Conservation (phyloP, 1,284 basidiomycete genomes). For the Ustilago vetiveriae region DNA sequence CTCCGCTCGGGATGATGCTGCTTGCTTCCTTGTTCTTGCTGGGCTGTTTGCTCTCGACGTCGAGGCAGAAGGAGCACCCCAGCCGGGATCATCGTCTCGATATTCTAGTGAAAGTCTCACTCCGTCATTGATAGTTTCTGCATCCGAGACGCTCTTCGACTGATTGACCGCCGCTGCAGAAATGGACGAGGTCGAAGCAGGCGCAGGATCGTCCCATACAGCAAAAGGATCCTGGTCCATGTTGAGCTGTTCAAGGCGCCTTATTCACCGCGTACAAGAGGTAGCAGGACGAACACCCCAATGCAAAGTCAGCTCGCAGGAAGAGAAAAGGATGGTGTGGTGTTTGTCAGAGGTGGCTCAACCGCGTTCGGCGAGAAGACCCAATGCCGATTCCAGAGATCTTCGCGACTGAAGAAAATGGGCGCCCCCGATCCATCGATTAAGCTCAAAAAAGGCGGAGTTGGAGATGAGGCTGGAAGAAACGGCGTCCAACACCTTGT, state of each 20-base stretch:
- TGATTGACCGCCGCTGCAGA: neutral
- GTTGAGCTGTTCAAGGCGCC: neutral
- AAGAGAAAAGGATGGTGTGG: no score
- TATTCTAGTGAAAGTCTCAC: constrained; percentile 21
- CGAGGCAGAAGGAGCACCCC: constrained; percentile 26
- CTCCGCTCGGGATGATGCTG: neutral
- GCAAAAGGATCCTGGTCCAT: constrained; percentile 49
- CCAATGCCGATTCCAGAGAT: neutral
- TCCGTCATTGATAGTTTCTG: neutral
- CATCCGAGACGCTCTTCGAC: neutral
- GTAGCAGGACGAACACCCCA: no score
- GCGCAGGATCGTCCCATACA: constrained; percentile 39
- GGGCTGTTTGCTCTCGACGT: constrained; percentile 27
- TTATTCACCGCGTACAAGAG: neutral
- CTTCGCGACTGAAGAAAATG: neutral
- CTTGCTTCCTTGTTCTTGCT: constrained; percentile 26
- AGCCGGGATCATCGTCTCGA: constrained; percentile 41
- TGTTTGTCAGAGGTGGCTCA: no score
- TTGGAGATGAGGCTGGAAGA: constrained; percentile 9
- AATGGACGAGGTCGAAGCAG: constrained; percentile 6
- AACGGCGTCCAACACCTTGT: neutral
- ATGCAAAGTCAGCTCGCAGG: no score
- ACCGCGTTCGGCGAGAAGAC: constrained; percentile 24
- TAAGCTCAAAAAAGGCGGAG: neutral
- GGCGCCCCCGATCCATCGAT: constrained; percentile 1